Conservation (phyloP, 768 basidiomycete genomes). For the Pholiota microspora region DNA sequence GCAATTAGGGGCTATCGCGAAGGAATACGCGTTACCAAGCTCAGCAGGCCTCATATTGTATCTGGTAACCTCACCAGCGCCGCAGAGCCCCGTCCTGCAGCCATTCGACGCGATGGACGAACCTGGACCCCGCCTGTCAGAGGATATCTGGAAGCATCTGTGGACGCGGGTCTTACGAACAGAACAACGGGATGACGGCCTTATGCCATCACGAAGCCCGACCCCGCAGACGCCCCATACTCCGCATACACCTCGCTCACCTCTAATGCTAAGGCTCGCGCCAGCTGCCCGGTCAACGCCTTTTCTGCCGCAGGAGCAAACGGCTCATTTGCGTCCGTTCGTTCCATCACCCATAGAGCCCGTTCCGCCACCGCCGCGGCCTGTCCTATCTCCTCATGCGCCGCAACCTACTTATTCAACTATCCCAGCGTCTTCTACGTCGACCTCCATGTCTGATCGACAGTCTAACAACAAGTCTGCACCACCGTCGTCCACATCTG, state of each 20-base stretch:
- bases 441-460: constrained; percentile 51
- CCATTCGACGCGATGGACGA: constrained; percentile 35
- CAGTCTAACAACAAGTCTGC: constrained; percentile 48
- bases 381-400: constrained; percentile 15
- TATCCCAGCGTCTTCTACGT: constrained; percentile 50
- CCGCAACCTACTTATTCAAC: constrained; percentile 35
- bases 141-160: constrained; percentile 86
- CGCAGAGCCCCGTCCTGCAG: constrained; percentile 16
- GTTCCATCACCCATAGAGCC: constrained; percentile 37
- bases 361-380: neutral
- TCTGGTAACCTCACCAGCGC: constrained; percentile 45
- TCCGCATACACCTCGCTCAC: constrained; percentile 37
- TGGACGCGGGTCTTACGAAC: constrained; percentile 70
- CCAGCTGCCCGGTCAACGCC: constrained; percentile 40
- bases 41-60: constrained; percentile 83
- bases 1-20: constrained; percentile 85
- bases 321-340: constrained; percentile 42
- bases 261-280: constrained; percentile 36
- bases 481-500: constrained; percentile 43
- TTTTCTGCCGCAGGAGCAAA: constrained; percentile 33
- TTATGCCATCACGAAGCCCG: constrained; percentile 29
- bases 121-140: constrained; percentile 80
- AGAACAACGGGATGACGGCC: constrained; percentile 51
- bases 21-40: constrained; percentile 90
- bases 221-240: constrained; percentile 39